These are phyloP conservation scores for Porphyra umbilicalis DNA, from an alignment of 31 red algal genomes.

Conservation along the genomic window DNA sequence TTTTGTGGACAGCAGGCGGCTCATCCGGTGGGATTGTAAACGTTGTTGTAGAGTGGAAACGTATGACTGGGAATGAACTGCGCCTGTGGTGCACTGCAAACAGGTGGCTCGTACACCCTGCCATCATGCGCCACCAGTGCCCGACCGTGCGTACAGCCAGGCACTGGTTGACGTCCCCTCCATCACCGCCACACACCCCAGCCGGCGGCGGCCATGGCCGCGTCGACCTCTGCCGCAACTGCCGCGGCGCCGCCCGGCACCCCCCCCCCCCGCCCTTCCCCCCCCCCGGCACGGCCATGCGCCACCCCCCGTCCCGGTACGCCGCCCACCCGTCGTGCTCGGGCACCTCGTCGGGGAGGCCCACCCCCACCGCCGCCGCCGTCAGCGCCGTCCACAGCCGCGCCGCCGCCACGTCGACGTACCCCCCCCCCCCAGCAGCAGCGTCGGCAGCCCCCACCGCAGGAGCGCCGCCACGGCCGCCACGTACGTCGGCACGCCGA, in stretches of 20 bases:
- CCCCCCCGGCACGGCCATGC: neutral
- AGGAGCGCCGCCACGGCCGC: neutral
- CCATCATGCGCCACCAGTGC: too few species aligned
- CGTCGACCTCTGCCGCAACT: neutral
- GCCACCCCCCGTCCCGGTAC: neutral
- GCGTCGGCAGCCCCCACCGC: neutral
- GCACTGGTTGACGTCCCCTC: too few species aligned
- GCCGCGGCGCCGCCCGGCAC: neutral
- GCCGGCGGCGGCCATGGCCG: neutral
- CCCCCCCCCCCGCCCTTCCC: neutral
- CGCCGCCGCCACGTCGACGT: neutral
- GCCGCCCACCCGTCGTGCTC: neutral
- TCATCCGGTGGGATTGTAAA: too few species aligned
- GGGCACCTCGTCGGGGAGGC: neutral
- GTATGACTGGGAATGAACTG: too few species aligned
- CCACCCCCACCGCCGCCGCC: neutral
- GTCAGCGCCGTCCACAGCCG: neutral
- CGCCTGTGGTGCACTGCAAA: too few species aligned
- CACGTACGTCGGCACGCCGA: neutral
- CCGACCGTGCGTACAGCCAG: too few species aligned
- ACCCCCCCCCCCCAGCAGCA: neutral
- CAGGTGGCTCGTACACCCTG: too few species aligned
- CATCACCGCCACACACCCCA: neutral
- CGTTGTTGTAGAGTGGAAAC: too few species aligned
- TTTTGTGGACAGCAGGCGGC: too few species aligned